phyloP scores from a whole-genome alignment of 2,329 filamentous ascomycete genomes.

The Aquanectria penicillioides region DNA sequence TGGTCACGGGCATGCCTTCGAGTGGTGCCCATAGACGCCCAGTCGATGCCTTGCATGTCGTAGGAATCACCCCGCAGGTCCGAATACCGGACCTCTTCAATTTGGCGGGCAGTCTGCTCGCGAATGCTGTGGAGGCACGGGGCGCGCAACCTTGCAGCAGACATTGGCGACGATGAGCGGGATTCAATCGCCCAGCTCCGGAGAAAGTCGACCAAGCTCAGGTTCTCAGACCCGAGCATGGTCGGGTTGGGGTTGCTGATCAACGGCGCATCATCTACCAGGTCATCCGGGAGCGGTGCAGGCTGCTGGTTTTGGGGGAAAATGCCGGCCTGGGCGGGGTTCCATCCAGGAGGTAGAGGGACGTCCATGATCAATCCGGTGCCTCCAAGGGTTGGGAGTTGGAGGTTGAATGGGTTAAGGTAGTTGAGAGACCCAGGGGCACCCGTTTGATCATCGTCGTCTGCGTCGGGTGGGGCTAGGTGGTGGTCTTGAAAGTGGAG shows the following conservation, averaged over 20 bases:
- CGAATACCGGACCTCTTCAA: constrained; percentile 47
- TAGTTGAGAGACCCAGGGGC: constrained; percentile 27
- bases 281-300: background rate
- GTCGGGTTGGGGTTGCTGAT: constrained; percentile 48
- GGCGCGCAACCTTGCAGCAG: constrained; percentile 36
- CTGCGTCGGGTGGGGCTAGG: constrained; percentile 12
- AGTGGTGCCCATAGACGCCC: constrained; percentile 62
- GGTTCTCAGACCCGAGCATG: constrained; percentile 60
- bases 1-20: constrained; percentile 59
- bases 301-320: background rate
- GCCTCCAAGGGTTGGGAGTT: constrained; percentile 20
- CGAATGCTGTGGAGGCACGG: constrained; percentile 46
- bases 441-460: constrained; percentile 26
- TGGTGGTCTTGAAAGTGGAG: constrained; percentile 21
- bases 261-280: constrained; percentile 29
- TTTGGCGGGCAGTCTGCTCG: constrained; percentile 36
- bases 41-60: constrained; percentile 70
- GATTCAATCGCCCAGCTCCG: constrained; percentile 56
- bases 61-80: constrained; percentile 65
- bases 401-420: constrained; percentile 15
- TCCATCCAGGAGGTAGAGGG: constrained; percentile 30
- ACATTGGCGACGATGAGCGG: constrained; percentile 30
- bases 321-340: background rate
- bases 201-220: constrained; percentile 61
- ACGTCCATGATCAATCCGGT: constrained; percentile 28